Conservation (phyloP, 345 rosid species). For the Citrus unshiu region DNA sequence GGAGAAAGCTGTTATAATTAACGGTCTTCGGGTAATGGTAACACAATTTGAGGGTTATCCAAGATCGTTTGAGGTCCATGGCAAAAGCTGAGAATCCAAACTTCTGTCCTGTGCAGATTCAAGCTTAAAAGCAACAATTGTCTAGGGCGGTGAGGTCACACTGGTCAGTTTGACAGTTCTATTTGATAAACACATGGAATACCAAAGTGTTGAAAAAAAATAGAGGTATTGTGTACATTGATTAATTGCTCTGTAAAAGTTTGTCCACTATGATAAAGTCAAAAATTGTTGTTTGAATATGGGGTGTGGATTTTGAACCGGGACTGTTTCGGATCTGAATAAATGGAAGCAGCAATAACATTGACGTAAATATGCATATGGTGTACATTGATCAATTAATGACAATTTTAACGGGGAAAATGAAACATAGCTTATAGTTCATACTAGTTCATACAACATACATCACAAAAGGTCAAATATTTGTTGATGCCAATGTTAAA, state of each 20-base stretch:
- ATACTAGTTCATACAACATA: too few relatives aligned
- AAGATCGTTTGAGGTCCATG: constrained; percentile 29
- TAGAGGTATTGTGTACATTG: not conserved
- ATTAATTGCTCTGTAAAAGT: not conserved
- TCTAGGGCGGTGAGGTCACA: not conserved
- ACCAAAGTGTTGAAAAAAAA: too few relatives aligned
- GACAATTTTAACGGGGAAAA: too few relatives aligned
- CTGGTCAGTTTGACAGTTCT: not conserved
- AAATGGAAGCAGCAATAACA: not conserved
- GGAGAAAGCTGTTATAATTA: too few relatives aligned
- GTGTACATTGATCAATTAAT: too few relatives aligned
- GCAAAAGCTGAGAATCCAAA: not conserved
- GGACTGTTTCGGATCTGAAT: too few relatives aligned
- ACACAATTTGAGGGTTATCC: constrained; percentile 32
- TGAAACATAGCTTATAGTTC: too few relatives aligned
- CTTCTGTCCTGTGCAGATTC: not conserved
- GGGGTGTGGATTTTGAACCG: not conserved
- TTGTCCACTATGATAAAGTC: not conserved
- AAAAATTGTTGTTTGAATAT: not conserved
- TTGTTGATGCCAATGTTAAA: too few relatives aligned
- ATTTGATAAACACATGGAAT: not conserved
- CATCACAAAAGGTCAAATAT: not conserved
- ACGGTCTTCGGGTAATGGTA: too few relatives aligned
- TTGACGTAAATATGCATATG: too few relatives aligned
- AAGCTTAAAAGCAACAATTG: not conserved